These are phyloP conservation scores for Parasitella parasitica DNA, from an alignment of 371 early-diverging fungal species.

Conservation along the genomic window DNA sequence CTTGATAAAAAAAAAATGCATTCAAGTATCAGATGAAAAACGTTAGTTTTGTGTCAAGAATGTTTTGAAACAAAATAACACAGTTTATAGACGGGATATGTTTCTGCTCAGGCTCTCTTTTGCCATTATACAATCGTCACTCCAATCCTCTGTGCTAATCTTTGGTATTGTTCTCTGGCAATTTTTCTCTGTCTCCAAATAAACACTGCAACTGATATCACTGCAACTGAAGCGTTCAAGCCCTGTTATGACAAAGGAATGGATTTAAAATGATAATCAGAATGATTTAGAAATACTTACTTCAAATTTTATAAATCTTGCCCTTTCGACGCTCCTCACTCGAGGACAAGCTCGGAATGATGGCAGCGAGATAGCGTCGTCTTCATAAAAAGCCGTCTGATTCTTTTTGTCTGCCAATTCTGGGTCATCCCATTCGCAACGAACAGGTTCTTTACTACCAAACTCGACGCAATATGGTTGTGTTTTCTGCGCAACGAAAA, in stretches of 20 bases:
- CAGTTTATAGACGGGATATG: too few species aligned
- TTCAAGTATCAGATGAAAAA: too few species aligned
- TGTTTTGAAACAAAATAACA: too few species aligned
- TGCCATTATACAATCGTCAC: constrained; percentile 20
- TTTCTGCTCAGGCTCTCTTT: background rate
- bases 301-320: constrained; percentile 38
- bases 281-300: constrained; percentile 8
- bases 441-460: constrained; percentile 47
- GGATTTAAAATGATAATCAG: background rate
- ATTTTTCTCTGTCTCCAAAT: constrained; percentile 47
- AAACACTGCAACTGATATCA: constrained; percentile 31
- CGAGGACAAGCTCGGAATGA: constrained; percentile 40
- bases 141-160: constrained; percentile 45
- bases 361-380: constrained; percentile 42
- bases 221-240: constrained; percentile 30
- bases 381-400: constrained; percentile 34
- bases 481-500: too few species aligned
- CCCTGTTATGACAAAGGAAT: constrained; percentile 15
- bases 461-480: constrained; percentile 40
- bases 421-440: constrained; percentile 48
- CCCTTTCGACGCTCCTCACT: constrained; percentile 38
- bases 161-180: constrained; percentile 41
- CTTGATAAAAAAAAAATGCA: too few species aligned
- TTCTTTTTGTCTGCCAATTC: constrained; percentile 33
- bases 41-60: too few species aligned